phyloP scores from a whole-genome alignment of 1,139 yeast species.

The Yamadazyma triangularis region DNA sequence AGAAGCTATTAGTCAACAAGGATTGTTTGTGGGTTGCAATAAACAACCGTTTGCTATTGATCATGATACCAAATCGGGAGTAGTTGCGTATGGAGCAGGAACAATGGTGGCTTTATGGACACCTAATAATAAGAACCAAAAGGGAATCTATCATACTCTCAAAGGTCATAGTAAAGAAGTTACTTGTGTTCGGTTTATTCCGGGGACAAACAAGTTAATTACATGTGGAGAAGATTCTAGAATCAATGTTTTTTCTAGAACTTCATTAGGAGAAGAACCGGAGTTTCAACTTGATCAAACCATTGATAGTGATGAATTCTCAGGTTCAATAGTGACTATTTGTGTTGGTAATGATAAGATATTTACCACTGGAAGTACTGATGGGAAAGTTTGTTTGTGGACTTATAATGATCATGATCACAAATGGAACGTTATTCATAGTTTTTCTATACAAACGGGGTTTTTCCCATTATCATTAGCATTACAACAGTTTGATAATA shows the following conservation, averaged over 20 bases:
- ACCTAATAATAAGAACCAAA: constrained; percentile 37
- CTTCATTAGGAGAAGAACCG: constrained; percentile 2
- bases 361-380: constrained; percentile 63
- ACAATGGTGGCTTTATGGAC: constrained; percentile 72
- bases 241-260: constrained; percentile 55
- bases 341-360: constrained; percentile 26
- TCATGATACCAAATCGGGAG: constrained; percentile 30
- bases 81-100: constrained; percentile 77
- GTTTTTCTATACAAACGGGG: constrained; percentile 32
- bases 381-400: constrained; percentile 59
- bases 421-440: too few species aligned
- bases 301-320: constrained; percentile 34
- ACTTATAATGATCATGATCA: constrained; percentile 20
- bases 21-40: constrained; percentile 76
- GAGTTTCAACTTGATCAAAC: constrained; percentile 29
- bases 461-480: constrained; percentile 67
- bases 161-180: constrained; percentile 57
- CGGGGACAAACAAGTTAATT: constrained; percentile 44
- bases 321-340: constrained; percentile 49
- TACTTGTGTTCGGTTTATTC: constrained; percentile 56
- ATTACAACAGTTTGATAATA: constrained; percentile 38
- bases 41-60: constrained; percentile 68
- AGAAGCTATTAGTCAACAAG: constrained; percentile 47
- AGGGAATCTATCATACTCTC: constrained; percentile 52
- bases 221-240: constrained; percentile 64